These are phyloP conservation scores for Rhizophagus sp. DNA, from an alignment of 192 early-diverging fungal genomes.

Conservation along the genomic window DNA sequence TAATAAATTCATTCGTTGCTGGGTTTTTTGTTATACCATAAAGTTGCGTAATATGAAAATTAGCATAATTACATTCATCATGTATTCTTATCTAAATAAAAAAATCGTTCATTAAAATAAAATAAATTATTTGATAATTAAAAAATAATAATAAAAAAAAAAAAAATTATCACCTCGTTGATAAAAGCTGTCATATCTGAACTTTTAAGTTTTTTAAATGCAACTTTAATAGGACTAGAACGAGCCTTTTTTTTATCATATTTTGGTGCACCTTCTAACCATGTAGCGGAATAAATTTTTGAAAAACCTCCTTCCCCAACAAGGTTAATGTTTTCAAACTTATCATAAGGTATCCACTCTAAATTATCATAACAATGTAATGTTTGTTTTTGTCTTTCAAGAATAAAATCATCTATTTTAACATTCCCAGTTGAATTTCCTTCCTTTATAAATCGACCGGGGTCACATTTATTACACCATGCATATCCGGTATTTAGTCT, in stretches of 20 bases:
- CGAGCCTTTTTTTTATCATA: too few species aligned
- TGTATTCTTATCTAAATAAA: not conserved
- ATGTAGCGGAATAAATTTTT: not conserved
- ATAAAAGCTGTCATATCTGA: not conserved
- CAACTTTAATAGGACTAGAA: not conserved
- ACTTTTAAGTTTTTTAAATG: not conserved
- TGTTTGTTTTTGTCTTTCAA: not conserved
- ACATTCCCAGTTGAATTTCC: too few species aligned
- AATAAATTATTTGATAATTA: too few species aligned
- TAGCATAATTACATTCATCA: not conserved
- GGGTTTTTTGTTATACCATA: conserved; percentile 16
- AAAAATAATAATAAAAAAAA: too few species aligned
- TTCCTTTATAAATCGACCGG: too few species aligned
- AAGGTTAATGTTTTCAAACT: not conserved
- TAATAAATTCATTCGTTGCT: not conserved
- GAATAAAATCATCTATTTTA: too few species aligned
- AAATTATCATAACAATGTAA: not conserved
- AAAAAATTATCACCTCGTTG: not conserved
- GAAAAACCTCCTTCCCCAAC: conserved; percentile 2
- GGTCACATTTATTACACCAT: too few species aligned
- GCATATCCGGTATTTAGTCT: too few species aligned
- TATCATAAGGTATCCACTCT: conserved; percentile 16
- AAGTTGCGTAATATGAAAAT: not conserved
- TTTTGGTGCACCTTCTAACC: not conserved
- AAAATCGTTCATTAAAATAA: too few species aligned